Conservation (phyloP, 1,139 yeast species). For the Diutina rugosa region DNA sequence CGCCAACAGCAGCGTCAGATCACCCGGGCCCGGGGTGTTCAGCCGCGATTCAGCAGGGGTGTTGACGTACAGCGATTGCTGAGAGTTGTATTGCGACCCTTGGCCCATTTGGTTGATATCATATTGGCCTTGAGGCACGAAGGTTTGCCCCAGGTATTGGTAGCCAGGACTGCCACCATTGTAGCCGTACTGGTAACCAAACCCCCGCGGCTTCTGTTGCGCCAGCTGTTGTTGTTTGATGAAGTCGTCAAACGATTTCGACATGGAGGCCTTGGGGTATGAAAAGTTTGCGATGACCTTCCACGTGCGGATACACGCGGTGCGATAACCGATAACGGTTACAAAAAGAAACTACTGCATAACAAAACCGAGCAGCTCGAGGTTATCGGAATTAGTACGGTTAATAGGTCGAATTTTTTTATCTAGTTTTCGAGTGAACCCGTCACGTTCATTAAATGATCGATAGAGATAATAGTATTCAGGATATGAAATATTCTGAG, state of each 20-base stretch:
- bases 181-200: conserved; percentile 4
- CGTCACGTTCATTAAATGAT: too few species aligned
- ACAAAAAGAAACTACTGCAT: not conserved
- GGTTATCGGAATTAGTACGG: not conserved
- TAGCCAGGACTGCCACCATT: conserved; percentile 5
- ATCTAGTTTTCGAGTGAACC: too few species aligned
- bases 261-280: conserved; percentile 9
- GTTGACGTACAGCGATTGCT: not conserved
- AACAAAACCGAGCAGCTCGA: too few species aligned
- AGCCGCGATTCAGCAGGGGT: conserved; percentile 5
- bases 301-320: not conserved
- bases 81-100: conserved; percentile 2
- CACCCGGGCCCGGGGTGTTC: conserved; percentile 15
- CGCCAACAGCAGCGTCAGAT: conserved; percentile 34
- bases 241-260: conserved; percentile 22
- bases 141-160: conserved; percentile 5
- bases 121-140: conserved; percentile 3
- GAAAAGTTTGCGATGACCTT: not conserved
- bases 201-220: conserved; percentile 9
- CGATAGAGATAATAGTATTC: too few species aligned
- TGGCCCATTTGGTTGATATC: not conserved
- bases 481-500: too few species aligned
- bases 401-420: too few species aligned
- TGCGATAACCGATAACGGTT: not conserved
- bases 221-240: conserved; percentile 16